Percentiles rank a stretch among this genome's conserved stretches.
Conservation (phyloP, 2,329 filamentous ascomycete species). For the Alternaria metachromatica region DNA sequence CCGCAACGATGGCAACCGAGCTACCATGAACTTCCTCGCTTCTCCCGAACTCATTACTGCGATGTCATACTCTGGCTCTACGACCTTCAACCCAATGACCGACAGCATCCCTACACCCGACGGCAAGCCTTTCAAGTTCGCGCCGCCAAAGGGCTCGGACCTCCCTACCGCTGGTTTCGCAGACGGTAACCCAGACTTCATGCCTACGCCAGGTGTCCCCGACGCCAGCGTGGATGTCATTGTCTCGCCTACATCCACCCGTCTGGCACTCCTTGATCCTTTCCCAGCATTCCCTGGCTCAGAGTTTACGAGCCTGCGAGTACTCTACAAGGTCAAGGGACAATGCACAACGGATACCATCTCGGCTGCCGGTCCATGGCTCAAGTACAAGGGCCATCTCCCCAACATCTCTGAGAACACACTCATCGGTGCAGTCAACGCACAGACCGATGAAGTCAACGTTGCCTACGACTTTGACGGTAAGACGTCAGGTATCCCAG, state of each 20-base stretch:
- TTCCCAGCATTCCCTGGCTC: slow-evolving; percentile 81
- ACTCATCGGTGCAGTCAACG: slow-evolving; percentile 92
- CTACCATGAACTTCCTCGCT: slow-evolving; percentile 98
- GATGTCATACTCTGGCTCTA: slow-evolving; percentile 89
- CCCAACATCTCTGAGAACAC: slow-evolving; percentile 99
- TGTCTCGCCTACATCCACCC: slow-evolving; percentile 85
- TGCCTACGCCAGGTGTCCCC: slow-evolving; percentile 73
- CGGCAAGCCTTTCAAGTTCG: slow-evolving; percentile 84
- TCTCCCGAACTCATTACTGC: slow-evolving; percentile 97
- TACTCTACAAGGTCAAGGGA: slow-evolving; percentile 94
- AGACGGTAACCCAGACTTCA: slow-evolving; percentile 75
- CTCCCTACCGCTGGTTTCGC: slow-evolving; percentile 79
- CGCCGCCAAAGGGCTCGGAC: slow-evolving; percentile 69
- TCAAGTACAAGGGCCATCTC: slow-evolving; percentile 99
- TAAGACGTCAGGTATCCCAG: slow-evolving; percentile 77
- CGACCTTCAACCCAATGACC: slow-evolving; percentile 94
- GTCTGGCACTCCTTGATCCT: slow-evolving; percentile 88
- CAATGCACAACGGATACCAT: slow-evolving; percentile 99
- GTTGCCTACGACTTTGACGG: slow-evolving; percentile 87
- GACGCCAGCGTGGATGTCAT: slow-evolving; percentile 74
- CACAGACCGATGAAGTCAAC: slow-evolving; percentile 90
- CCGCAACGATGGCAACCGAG: slow-evolving; percentile 94
- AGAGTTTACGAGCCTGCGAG: slow-evolving; percentile 78
- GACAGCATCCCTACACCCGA: slow-evolving; percentile 81
- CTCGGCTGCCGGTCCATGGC: slow-evolving; percentile 93